phyloP scores from a whole-genome alignment of 495 filamentous ascomycete genomes.

The Lepraria neglecta region DNA sequence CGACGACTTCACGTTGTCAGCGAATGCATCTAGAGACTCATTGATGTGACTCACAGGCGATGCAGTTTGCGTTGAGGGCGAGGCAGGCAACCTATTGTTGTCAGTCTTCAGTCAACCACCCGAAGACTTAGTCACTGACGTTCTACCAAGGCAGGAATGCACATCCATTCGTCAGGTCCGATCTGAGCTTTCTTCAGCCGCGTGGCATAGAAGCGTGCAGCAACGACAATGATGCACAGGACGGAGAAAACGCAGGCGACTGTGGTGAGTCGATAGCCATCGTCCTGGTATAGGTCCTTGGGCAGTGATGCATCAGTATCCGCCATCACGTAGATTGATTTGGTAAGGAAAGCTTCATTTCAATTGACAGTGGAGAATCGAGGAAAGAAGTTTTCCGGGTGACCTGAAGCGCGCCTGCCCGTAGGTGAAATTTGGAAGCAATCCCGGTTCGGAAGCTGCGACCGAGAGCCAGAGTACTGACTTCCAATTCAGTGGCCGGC shows the following conservation, averaged over 20 bases:
- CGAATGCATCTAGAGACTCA: background rate
- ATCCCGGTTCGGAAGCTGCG: no score
- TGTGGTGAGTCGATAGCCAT: background rate
- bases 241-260: constrained; percentile 2
- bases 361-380: no score
- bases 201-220: constrained; percentile 4
- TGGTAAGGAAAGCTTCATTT: no score
- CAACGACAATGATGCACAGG: constrained; percentile 3
- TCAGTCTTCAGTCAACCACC: background rate
- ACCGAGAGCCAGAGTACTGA: no score
- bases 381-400: no score
- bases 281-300: background rate
- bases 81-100: background rate
- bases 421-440: no score
- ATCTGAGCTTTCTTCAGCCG: constrained; percentile 4
- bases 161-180: constrained; percentile 5
- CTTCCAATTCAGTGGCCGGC: no score
- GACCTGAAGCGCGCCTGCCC: no score
- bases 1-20: background rate
- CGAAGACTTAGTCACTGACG: background rate
- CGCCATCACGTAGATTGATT: background rate
- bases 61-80: constrained; percentile 1
- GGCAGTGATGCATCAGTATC: background rate
- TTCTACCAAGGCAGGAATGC: constrained; percentile 1
- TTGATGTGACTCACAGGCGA: background rate